Conservation (phyloP, 805 yeast species). For the Candida lessepsii region DNA sequence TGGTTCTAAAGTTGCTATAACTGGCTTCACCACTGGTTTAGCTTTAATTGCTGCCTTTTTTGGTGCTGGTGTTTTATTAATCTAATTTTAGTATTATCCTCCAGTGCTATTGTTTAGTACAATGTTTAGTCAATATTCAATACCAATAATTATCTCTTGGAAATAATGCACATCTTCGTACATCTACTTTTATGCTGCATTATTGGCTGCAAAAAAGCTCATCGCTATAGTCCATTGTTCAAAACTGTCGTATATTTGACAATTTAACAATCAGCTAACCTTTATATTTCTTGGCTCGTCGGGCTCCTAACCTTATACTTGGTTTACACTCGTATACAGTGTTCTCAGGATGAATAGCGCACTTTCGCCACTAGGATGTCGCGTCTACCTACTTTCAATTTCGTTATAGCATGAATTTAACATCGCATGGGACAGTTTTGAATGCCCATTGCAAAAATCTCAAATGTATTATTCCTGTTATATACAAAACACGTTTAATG, state of each 20-base stretch:
- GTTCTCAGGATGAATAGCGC: constrained; percentile 1
- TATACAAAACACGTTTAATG: background rate
- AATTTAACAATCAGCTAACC: too few species aligned
- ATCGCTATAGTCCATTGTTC: background rate
- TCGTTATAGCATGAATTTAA: constrained; percentile 1
- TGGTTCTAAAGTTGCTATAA: constrained; percentile 11
- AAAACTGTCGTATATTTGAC: background rate
- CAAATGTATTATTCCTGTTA: constrained; percentile 2
- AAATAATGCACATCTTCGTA: too few species aligned
- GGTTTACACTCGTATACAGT: too few species aligned
- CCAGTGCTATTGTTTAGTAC: background rate
- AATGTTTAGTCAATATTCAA: background rate
- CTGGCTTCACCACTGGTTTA: constrained; percentile 12
- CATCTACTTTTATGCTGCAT: too few species aligned
- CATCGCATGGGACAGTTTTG: constrained; percentile 3
- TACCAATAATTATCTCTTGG: background rate
- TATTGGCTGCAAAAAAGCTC: constrained; percentile 2
- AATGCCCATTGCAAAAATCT: constrained; percentile 7
- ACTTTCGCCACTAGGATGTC: constrained; percentile 4
- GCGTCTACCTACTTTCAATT: constrained; percentile 3
- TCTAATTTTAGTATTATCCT: constrained; percentile 8
- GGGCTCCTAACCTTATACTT: too few species aligned
- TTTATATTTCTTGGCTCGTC: too few species aligned
- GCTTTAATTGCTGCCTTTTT: constrained; percentile 14
- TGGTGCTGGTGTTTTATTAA: constrained; percentile 15